Base-by-base conservation (phyloP, 23 red algal genomes). In the Agarophyton chilense region DNA sequence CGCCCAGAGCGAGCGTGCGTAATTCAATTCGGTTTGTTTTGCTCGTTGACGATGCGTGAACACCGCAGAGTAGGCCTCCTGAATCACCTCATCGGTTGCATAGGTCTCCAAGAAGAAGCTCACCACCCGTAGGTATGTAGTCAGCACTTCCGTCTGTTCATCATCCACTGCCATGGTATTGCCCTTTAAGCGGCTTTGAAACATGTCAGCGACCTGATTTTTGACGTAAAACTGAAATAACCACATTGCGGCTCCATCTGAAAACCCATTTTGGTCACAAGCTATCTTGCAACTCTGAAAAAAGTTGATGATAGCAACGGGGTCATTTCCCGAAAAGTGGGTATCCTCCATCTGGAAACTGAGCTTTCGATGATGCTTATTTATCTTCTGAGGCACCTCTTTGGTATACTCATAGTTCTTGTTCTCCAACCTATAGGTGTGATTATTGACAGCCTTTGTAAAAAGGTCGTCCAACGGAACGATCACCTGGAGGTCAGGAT, bases 31-130 rank as follows among this genome's bases (percentile, higher is more conserved):
- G 57, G 78, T 83, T 47, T 43, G 53, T 2, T 39, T 9, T 25
- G 78, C 22, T 6, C 54, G 4, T 36, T 83, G 78, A 44, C 25
- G 78, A 22, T 64, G 56, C 4, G 1, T 25, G 2, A 53, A 39
- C 2, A 67, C 40, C 43, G 52, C 81, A 14, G 1, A 18, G 33
- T 52, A 72, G 62, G 62, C 81, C 10, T 68, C 57, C 31, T 66
- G 44, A 51, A 84, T 84, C 4, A 68, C 81, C 61, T 56, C 58
- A 32, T 84, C 26, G 40, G 81, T 72, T 3, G 81, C 81, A 32
- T 45, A 84, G 21, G 81, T 84, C 47, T 71, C 47, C 34, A 84
- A 32, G 0, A 49, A 6, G 25, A 45, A 84, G 19, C 52, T 72
- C 5, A 66, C 62, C 24, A 65, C 32, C 41, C 26, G 0, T 28